These are phyloP conservation scores for Priceomyces medius DNA, from an alignment of 805 yeast species.

Conservation along the genomic window DNA sequence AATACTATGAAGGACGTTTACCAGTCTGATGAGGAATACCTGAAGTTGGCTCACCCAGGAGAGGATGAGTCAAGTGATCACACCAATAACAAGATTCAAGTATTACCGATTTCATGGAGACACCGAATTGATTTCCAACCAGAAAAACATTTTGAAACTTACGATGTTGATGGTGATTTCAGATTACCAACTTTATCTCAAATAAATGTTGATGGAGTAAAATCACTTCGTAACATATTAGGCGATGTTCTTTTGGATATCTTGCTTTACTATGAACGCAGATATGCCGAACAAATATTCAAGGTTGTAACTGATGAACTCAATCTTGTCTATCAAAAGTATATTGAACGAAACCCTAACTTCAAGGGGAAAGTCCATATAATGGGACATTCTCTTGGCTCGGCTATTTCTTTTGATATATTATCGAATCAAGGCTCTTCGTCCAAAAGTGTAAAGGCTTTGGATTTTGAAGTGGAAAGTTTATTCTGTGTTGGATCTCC, in stretches of 20 bases:
- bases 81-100: constrained; percentile 66
- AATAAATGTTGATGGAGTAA: constrained; percentile 74
- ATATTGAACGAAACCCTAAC: constrained; percentile 60
- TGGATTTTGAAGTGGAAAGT: constrained; percentile 72
- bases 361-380: constrained; percentile 81
- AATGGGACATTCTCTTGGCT: constrained; percentile 90
- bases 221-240: constrained; percentile 69
- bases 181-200: constrained; percentile 64
- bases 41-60: constrained; percentile 34
- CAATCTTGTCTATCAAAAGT: constrained; percentile 60
- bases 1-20: constrained; percentile 54
- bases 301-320: constrained; percentile 60
- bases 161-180: constrained; percentile 36
- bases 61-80: background rate
- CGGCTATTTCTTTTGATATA: constrained; percentile 79
- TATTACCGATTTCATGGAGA: constrained; percentile 91
- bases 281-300: constrained; percentile 60
- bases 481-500: constrained; percentile 89
- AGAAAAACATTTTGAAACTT: constrained; percentile 36
- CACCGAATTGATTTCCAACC: constrained; percentile 67
- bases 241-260: constrained; percentile 89
- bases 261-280: constrained; percentile 73
- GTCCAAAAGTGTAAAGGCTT: constrained; percentile 25
- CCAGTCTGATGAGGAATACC: constrained; percentile 39
- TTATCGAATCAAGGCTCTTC: constrained; percentile 48